phyloP scores from a whole-genome alignment of 352 stramenopile genomes.

The Pythium folliculosum region DNA sequence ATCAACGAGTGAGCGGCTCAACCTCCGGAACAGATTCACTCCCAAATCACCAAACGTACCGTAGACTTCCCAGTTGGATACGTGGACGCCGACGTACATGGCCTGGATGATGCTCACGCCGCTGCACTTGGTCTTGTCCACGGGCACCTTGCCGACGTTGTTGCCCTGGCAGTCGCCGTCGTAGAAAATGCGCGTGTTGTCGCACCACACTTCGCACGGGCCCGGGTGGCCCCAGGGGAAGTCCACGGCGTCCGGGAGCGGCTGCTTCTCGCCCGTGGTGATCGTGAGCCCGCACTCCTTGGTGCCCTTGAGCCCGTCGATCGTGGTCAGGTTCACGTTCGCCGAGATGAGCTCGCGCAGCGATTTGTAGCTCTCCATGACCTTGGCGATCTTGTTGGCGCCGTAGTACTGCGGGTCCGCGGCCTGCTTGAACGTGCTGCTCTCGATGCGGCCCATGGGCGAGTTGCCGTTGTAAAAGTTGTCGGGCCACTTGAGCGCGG shows the following conservation, averaged over 20 bases:
- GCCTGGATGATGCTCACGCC: conserved; percentile 18
- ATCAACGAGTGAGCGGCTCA: not conserved
- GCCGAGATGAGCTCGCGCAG: conserved; percentile 8
- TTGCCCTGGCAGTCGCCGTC: conserved; percentile 16
- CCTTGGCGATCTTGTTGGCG: conserved; percentile 17
- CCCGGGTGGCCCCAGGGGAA: conserved; percentile 19
- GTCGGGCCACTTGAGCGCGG: conserved; percentile 9
- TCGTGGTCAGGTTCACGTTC: conserved; percentile 9
- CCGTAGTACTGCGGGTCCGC: conserved; percentile 8
- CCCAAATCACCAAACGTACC: not conserved
- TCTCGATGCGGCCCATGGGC: conserved; percentile 2
- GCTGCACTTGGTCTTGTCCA: conserved; percentile 16
- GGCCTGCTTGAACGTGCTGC: not conserved
- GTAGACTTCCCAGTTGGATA: conserved; percentile 25
- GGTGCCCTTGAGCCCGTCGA: conserved; percentile 3
- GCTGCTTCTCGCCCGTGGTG: conserved; percentile 6
- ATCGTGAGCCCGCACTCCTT: conserved; percentile 15
- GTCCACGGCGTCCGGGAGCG: conserved; percentile 9
- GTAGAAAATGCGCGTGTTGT: conserved; percentile 20
- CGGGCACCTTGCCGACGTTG: conserved; percentile 16
- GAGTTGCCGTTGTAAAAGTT: conserved; percentile 29
- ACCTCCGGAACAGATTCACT: not conserved
- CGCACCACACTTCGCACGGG: conserved; percentile 22
- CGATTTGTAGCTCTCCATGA: conserved; percentile 10
- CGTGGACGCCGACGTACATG: conserved; percentile 25